Evolutionary conservation across 2,329 filamentous ascomycete genomes (phyloP), one percentile per base, ranked within the genome.

Genomic region (Aplosporella prunicola): DNA sequence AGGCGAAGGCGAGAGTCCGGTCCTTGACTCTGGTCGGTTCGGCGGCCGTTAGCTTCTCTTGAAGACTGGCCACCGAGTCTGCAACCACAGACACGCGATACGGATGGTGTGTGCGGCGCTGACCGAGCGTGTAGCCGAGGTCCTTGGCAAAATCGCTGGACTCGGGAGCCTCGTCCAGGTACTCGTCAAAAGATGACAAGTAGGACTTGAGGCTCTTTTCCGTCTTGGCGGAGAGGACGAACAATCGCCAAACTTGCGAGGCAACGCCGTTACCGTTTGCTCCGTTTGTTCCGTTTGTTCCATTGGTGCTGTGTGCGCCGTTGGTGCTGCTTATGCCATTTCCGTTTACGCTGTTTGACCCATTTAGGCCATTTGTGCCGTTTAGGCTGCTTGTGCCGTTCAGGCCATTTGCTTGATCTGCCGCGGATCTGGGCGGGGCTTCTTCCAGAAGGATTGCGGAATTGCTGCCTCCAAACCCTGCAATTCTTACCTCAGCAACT

Each of bases 1-100:
- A 58, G 2, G 55, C 45, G 23, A 48, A 46, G 8, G 35, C 43
- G 5, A 45, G 13, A n/a, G n/a, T n/a, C n/a, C n/a, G n/a, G n/a
- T n/a, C n/a, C 28, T 40, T 39, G 20, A 32, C 32, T 2, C 38
- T 20, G 9, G 16, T 20, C 9, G 38, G 38, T 22, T 40, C 35
- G 0, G 32, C 27, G 14, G 22, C 22, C 17, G 35, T 40, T 3
- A 40, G 26, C 2, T 32, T 29, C 17, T 35, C 22, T n/a, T 26
- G 20, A 9, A 40, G 38, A 10, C 35, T 32, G 16, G 26, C 35
- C 16, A 28, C 23, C 10, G 34, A 36, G 3, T 33, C 32, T 9
- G 33, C 39, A 20, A 33, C 23, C 22, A 29, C 7, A 2, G 39
- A 33, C 5, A 37, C 24, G n/a, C 34, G 20, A 33, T 33, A 41